phyloP scores from a whole-genome alignment of 2,329 filamentous ascomycete genomes.

The Paramyrothecium roridum region DNA sequence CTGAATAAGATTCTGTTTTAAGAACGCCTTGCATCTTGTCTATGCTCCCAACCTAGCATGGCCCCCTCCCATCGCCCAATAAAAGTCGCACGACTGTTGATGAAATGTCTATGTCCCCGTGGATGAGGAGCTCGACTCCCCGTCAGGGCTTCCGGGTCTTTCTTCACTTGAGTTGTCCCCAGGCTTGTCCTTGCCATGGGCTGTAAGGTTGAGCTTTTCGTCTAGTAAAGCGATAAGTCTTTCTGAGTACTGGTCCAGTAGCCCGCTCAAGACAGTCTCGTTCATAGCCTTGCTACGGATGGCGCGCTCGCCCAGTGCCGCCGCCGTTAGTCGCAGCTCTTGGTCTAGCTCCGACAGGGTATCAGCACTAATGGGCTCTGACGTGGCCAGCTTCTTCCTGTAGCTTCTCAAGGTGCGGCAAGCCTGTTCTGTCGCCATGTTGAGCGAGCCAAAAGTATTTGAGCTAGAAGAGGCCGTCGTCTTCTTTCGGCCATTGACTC shows the following conservation, averaged over 20 bases:
- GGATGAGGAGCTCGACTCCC: constrained; percentile 31
- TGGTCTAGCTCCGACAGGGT: constrained; percentile 61
- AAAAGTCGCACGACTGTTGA: constrained; percentile 7
- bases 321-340: constrained; percentile 60
- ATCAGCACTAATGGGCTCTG: constrained; percentile 54
- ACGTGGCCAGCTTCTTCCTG: constrained; percentile 58
- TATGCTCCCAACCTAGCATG: background rate
- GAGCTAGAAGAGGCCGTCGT: constrained; percentile 39
- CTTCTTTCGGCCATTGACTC: constrained; percentile 44
- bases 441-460: constrained; percentile 53
- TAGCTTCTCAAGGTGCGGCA: constrained; percentile 61
- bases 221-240: constrained; percentile 68
- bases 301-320: constrained; percentile 56
- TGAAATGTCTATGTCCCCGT: constrained; percentile 18
- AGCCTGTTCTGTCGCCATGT: constrained; percentile 62
- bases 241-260: constrained; percentile 75
- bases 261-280: constrained; percentile 56
- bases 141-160: constrained; percentile 28
- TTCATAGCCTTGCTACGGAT: constrained; percentile 53
- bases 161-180: constrained; percentile 24
- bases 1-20: too few relatives aligned
- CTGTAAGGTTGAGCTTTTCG: constrained; percentile 59
- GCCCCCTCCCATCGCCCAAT: constrained; percentile 1
- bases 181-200: constrained; percentile 27
- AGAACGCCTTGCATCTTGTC: constrained; percentile 6